Percentiles rank a stretch among this genome's conserved stretches.
Conservation (phyloP, 257 asterid genomes). For the Solanum arcanum region DNA sequence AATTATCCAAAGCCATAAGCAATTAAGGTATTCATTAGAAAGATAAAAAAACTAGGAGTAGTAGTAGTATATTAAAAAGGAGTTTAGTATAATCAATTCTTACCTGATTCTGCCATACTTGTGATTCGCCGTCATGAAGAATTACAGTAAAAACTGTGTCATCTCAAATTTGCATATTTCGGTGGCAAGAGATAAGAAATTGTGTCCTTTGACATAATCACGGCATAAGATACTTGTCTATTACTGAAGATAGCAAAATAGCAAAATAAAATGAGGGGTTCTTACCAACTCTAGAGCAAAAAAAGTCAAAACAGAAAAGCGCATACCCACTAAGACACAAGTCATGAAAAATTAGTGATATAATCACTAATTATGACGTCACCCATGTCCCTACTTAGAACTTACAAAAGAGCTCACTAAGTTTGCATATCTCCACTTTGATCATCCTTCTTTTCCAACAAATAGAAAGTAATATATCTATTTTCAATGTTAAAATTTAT, state of each 20-base stretch:
- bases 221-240: neutral
- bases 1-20: neutral
- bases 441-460: no score
- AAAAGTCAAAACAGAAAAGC: neutral
- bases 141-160: neutral
- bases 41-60: neutral
- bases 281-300: neutral
- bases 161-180: neutral
- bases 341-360: no score
- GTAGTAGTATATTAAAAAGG: neutral
- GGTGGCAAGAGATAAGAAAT: neutral
- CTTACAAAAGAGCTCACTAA: no score
- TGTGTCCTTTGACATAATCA: neutral
- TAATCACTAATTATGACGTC: no score
- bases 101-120: constrained; percentile 41
- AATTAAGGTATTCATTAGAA: neutral
- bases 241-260: neutral
- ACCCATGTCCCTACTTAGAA: no score
- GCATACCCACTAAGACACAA: no score
- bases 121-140: neutral
- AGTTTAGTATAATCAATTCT: neutral
- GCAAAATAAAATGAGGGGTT: neutral
- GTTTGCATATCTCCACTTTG: neutral
- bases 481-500: no score
- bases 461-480: no score